Evolutionary conservation across 2,329 filamentous ascomycete species (phyloP), one percentile per base, ranked within the genome.

Genomic region (Botrytis galanthina): DNA sequence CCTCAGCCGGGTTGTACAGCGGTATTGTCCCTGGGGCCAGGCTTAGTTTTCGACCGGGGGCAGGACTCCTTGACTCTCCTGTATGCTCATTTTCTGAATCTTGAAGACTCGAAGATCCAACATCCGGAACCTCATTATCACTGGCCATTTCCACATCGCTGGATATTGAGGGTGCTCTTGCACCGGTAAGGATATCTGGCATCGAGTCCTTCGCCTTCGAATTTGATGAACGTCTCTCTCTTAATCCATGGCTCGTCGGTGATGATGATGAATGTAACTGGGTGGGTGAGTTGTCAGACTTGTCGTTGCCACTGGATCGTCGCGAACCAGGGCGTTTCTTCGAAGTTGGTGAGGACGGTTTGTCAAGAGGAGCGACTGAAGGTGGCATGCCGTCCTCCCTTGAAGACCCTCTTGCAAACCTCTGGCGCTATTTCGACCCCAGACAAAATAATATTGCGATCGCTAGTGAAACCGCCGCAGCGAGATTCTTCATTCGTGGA

Each of bases 361-460:
- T 80, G 71, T 81, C 80, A 67, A 77, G 74, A 78, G 80, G 78
- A 75, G 80, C 80, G 74, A 80, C 78, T 62, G 79, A 79, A 74
- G 77, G 72, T 75, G 78, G 79, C 80, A 81, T 81, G 74, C 78
- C 71, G 71, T 72, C 62, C 71, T 68, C 71, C 71, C 71, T 72
- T 59, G 71, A 39, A 39, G 54, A 72, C 62, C 71, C 71, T 63
- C 71, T 63, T 54, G 42, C 62, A 59, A 46, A 72, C 64, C 32
- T 67, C 71, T 72, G 71, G 71, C 71, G 71, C 63, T 72, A 72
- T 72, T 72, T 72, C 29, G 71, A 68, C 32, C 71, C 62, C 71
- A 72, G 71, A 42, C 39, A 54, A 68, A 72, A 72, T 18, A 72
- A 46, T 37, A 60, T 68, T 29, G 71, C 71, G 71, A 72, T 68